Percentiles rank a stretch among this genome's conserved stretches.
Evolutionary conservation across 2,329 filamentous ascomycete species (phyloP).

Genomic region (Arthrobotrys entomopaga): DNA sequence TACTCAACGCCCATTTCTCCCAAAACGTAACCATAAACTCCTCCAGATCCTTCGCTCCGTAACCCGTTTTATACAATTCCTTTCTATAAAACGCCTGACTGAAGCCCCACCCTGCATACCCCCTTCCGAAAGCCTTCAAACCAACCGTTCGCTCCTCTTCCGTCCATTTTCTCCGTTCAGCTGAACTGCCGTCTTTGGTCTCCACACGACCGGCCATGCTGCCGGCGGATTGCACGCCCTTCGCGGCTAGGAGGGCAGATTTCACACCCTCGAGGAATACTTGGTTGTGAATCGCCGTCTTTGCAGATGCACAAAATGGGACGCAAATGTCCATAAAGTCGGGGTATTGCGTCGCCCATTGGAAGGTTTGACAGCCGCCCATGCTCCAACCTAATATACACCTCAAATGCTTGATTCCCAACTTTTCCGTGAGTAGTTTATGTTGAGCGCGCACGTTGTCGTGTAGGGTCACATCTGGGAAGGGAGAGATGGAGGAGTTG

Average conservation of each 20-base stretch:
- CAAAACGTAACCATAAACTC: conserved; percentile 80
- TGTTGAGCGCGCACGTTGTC: conserved; percentile 77
- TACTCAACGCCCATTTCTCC: conserved; percentile 77
- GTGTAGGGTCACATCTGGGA: conserved; percentile 72
- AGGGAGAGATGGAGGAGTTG: conserved; percentile 69
- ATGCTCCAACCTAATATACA: conserved; percentile 77
- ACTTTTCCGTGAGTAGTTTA: conserved; percentile 71
- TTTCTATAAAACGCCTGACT: conserved; percentile 81
- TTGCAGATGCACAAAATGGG: conserved; percentile 74
- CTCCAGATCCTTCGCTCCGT: conserved; percentile 75
- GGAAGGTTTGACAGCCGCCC: conserved; percentile 74
- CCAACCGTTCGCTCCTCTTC: conserved; percentile 68
- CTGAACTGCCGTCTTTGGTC: conserved; percentile 58
- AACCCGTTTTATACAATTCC: conserved; percentile 65
- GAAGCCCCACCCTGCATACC: conserved; percentile 84
- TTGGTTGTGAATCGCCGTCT: conserved; percentile 74
- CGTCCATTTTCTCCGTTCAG: conserved; percentile 66
- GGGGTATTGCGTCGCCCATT: conserved; percentile 72
- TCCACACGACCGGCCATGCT: conserved; percentile 64
- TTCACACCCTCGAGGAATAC: conserved; percentile 75
- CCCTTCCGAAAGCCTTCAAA: conserved; percentile 76
- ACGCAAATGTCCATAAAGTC: conserved; percentile 73
- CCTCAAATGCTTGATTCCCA: conserved; percentile 70
- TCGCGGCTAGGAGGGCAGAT: conserved; percentile 69
- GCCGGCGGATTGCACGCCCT: conserved; percentile 60